These are phyloP conservation scores for Annulohypoxylon stygium DNA, from an alignment of 495 filamentous ascomycete species.

Conservation along the genomic window DNA sequence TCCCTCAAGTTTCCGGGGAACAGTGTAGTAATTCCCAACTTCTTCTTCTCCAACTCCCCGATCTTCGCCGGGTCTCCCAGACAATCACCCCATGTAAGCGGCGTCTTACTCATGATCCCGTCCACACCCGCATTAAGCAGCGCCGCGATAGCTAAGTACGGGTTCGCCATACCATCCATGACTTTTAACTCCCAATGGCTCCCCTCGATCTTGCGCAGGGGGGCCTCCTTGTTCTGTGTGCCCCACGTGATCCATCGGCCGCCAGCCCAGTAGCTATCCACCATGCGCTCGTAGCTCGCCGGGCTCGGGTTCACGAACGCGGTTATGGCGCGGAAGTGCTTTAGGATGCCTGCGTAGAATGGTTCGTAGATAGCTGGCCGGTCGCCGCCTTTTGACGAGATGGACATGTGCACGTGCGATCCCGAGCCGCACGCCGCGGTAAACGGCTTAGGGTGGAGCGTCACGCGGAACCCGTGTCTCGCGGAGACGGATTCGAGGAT, in stretches of 20 bases:
- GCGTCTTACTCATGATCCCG: slow-evolving; percentile 65
- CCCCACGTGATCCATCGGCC: slow-evolving; percentile 82
- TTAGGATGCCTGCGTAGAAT: slow-evolving; percentile 77
- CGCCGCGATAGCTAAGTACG: slow-evolving; percentile 76
- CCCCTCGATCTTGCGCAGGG: slow-evolving; percentile 71
- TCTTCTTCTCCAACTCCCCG: slow-evolving; percentile 60
- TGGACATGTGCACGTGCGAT: slow-evolving; percentile 76
- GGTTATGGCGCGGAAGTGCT: slow-evolving; percentile 72
- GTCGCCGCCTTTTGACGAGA: slow-evolving; percentile 59
- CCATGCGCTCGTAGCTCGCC: slow-evolving; percentile 72
- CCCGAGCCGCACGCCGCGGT: slow-evolving; percentile 70
- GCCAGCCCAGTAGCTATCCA: slow-evolving; percentile 78
- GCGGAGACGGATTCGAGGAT: slow-evolving; percentile 72
- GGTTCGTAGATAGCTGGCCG: slow-evolving; percentile 59
- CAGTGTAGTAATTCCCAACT: slow-evolving; percentile 65
- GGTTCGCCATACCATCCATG: slow-evolving; percentile 79
- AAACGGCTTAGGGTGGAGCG: slow-evolving; percentile 80
- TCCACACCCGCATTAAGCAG: slow-evolving; percentile 73
- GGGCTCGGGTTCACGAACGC: slow-evolving; percentile 74
- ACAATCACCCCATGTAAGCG: slow-evolving; percentile 70
- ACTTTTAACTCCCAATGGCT: slow-evolving; percentile 79
- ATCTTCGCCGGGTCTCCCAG: slow-evolving; percentile 66
- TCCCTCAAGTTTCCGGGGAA: slow-evolving; percentile 66
- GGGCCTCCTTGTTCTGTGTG: slow-evolving; percentile 78
- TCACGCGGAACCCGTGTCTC: slow-evolving; percentile 74